Evolutionary conservation across 495 filamentous ascomycete genomes (phyloP), one percentile per base, ranked within the genome.

Genomic region (Penicillium antarcticum): DNA sequence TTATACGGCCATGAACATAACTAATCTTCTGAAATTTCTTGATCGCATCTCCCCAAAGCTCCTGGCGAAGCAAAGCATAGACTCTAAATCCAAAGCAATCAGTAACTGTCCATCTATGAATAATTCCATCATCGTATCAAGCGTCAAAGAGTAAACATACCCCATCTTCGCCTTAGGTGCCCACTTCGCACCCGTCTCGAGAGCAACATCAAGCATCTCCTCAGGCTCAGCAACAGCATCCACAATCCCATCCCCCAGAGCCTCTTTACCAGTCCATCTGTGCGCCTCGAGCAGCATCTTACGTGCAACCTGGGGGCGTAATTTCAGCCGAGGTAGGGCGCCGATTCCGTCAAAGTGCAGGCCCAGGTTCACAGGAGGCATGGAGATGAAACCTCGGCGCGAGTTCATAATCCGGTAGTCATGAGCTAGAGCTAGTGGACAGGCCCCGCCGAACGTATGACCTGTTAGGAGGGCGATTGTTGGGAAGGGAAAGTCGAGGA

Each of bases 351-450:
- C 69, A 48, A 79, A 78, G 45, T 77, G 74, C 23, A 80, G 62
- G 0, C 77, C 77, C 1, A 80, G 63, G 48, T 80, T 67, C 5
- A 79, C 71, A 0, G 76, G 74, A 0, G 77, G 77, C 73, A 80
- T 77, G 23, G 57, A 72, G 36, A 70, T 57, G 59, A 75, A 80
- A 18, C 76, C 76, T 3, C 76, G 69, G 26, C 64, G 58, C 9
- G 72, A 66, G 51, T 78, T 80, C 75, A 80, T 80, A 46, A 80
- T 61, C 12, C 76, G 68, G 53, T 78, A 80, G 47, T 80, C 76
- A 42, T 78, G 75, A 5, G 72, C 67, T 2, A 80, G 55, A 0
- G 74, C 69, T 23, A 78, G 65, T 12, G 74, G 75, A 34, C 73
- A 76, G 2, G 72, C 76, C 2, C 73, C 75, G 33, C 76, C 76